Conservation (phyloP, 73 alveolate genomes). For the Tetrahymena thermophila region DNA sequence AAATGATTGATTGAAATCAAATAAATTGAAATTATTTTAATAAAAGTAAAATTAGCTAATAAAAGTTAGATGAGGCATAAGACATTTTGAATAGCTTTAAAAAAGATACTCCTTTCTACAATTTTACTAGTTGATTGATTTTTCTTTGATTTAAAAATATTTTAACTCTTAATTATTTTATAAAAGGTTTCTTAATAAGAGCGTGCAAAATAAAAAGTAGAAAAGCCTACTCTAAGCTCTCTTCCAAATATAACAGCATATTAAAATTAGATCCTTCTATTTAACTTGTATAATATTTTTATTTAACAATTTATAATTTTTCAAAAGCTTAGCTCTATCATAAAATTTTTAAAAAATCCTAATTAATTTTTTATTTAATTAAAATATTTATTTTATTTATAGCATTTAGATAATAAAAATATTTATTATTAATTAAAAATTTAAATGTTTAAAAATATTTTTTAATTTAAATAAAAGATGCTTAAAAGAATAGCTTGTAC, state of each 20-base stretch:
- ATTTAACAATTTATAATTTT: not conserved
- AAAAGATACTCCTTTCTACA: not conserved
- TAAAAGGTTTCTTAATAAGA: not conserved
- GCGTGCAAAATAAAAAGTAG: not conserved
- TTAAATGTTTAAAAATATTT: not conserved
- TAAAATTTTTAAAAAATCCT: too few relatives aligned
- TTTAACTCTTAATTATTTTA: not conserved
- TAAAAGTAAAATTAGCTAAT: not conserved
- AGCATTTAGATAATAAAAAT: too few relatives aligned
- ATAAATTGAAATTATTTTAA: not conserved
- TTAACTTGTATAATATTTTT: not conserved
- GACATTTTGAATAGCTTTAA: not conserved
- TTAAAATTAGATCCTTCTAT: not conserved
- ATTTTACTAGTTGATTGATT: not conserved
- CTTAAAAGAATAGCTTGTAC: not conserved
- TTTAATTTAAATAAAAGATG: not conserved
- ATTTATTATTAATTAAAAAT: not conserved
- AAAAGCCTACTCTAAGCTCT: not conserved
- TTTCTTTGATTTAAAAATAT: not conserved
- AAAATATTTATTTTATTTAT: too few relatives aligned
- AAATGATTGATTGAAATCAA: not conserved
- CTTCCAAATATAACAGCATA: not conserved
- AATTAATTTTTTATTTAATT: too few relatives aligned
- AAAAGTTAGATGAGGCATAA: not conserved
- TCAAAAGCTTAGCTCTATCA: too few relatives aligned